Percentiles rank a stretch among this genome's conserved stretches.
Conservation (phyloP, 805 yeast genomes). For the Candida yuanshanica region DNA sequence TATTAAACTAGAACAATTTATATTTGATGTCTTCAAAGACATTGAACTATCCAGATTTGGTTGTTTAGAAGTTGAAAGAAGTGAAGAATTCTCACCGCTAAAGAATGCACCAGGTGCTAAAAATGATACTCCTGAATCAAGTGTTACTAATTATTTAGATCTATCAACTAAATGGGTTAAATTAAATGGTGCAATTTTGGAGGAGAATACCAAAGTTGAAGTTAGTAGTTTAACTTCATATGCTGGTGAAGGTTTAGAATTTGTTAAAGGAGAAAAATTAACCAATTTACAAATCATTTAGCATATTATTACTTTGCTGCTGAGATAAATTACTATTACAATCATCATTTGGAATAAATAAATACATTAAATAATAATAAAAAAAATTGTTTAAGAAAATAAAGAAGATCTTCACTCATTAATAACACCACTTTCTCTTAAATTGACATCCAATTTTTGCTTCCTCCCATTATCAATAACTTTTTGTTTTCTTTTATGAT, state of each 20-base stretch:
- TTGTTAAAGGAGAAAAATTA: constrained; percentile 42
- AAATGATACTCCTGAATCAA: constrained; percentile 81
- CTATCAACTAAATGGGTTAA: constrained; percentile 73
- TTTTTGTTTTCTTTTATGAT: constrained; percentile 15
- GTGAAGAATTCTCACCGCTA: constrained; percentile 86
- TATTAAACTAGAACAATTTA: constrained; percentile 91
- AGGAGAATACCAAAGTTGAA: constrained; percentile 52
- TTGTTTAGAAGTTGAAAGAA: constrained; percentile 83
- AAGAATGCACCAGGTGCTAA: constrained; percentile 84
- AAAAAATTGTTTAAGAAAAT: not conserved
- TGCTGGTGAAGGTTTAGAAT: constrained; percentile 63
- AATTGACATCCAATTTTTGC: constrained; percentile 14
- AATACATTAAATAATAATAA: not conserved
- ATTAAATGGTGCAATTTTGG: constrained; percentile 61
- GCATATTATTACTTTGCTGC: not conserved
- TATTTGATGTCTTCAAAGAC: constrained; percentile 89
- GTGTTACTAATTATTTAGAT: constrained; percentile 55
- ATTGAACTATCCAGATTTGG: constrained; percentile 73
- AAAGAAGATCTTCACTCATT: constrained; percentile 2
- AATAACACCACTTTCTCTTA: constrained; percentile 20
- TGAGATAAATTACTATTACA: no score
- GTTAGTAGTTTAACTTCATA: constrained; percentile 74
- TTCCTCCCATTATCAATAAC: constrained; percentile 19
- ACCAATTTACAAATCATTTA: constrained; percentile 24
- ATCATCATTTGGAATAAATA: no score